Evolutionary conservation across 495 filamentous ascomycete species (phyloP).

Genomic region (Aspergillus hancockii): DNA sequence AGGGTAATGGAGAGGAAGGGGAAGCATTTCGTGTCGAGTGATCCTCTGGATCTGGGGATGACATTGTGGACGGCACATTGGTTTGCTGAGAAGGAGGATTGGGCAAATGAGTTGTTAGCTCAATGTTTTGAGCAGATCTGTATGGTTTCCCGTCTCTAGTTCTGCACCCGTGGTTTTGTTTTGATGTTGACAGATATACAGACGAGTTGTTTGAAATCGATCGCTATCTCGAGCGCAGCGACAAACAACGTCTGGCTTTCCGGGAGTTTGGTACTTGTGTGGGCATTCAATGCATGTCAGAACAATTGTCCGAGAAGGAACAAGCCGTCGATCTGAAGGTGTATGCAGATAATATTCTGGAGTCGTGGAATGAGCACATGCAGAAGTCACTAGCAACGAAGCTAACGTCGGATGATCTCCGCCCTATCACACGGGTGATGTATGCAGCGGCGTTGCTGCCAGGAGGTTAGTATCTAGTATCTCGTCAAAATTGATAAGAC

Average conservation of each 20-base stretch:
- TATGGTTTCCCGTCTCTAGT: conserved; percentile 13
- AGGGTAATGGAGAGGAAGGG: conserved; percentile 54
- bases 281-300: conserved; percentile 54
- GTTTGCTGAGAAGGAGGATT: conserved; percentile 50
- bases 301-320: conserved; percentile 39
- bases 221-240: conserved; percentile 40
- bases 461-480: conserved; percentile 53
- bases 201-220: conserved; percentile 45
- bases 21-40: conserved; percentile 49
- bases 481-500: neutral
- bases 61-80: conserved; percentile 65
- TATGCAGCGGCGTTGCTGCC: conserved; percentile 64
- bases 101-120: conserved; percentile 48
- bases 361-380: conserved; percentile 55
- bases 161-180: neutral
- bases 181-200: conserved; percentile 14
- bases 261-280: conserved; percentile 63
- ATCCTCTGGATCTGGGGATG: conserved; percentile 66
- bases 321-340: conserved; percentile 39
- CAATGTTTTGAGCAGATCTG: conserved; percentile 50
- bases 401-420: conserved; percentile 49
- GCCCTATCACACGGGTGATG: conserved; percentile 65
- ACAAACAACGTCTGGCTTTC: conserved; percentile 55
- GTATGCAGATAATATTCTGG: conserved; percentile 48
- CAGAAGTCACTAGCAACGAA: conserved; percentile 29